These are phyloP conservation scores for Arthrobotrys sphaeroides DNA, from an alignment of 2,329 filamentous ascomycete species.

Conservation along the genomic window DNA sequence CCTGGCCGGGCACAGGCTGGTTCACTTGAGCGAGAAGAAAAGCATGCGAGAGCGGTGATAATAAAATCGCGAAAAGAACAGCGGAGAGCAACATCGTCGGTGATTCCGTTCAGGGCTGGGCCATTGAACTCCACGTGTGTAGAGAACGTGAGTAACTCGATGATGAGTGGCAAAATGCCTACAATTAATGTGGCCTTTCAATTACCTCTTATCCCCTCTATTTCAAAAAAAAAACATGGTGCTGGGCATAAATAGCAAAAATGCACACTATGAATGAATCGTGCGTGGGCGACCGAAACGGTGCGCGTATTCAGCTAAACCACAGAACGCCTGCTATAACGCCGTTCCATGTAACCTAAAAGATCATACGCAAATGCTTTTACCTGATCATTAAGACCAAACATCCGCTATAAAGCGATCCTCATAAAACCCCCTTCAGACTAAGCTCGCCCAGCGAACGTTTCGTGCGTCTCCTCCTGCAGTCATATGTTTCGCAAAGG, in stretches of 20 bases:
- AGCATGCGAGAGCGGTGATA: not conserved
- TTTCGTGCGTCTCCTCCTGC: not conserved
- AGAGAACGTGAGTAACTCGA: too few relatives aligned
- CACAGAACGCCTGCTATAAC: not conserved
- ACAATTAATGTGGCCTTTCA: too few relatives aligned
- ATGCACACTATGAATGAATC: too few relatives aligned
- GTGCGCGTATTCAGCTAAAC: too few relatives aligned
- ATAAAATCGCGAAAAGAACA: not conserved
- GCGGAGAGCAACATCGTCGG: not conserved
- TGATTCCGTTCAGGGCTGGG: not conserved
- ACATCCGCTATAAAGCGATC: not conserved
- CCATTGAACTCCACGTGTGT: too few relatives aligned
- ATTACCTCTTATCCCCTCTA: too few relatives aligned
- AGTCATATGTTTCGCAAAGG: conserved; percentile 37
- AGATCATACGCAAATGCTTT: too few relatives aligned
- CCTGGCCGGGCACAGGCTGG: not conserved
- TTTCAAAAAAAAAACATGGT: too few relatives aligned
- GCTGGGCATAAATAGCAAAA: too few relatives aligned
- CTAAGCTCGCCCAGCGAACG: not conserved
- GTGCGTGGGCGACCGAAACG: too few relatives aligned
- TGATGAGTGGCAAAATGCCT: too few relatives aligned
- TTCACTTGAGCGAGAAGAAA: not conserved
- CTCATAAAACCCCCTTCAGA: not conserved
- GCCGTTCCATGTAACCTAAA: not conserved
- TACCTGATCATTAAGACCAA: not conserved